Percentiles rank a stretch among this genome's conserved stretches.
These are phyloP conservation scores for Anthracocystis setariae DNA, from an alignment of 1,284 basidiomycete species.

Conservation along the genomic window DNA sequence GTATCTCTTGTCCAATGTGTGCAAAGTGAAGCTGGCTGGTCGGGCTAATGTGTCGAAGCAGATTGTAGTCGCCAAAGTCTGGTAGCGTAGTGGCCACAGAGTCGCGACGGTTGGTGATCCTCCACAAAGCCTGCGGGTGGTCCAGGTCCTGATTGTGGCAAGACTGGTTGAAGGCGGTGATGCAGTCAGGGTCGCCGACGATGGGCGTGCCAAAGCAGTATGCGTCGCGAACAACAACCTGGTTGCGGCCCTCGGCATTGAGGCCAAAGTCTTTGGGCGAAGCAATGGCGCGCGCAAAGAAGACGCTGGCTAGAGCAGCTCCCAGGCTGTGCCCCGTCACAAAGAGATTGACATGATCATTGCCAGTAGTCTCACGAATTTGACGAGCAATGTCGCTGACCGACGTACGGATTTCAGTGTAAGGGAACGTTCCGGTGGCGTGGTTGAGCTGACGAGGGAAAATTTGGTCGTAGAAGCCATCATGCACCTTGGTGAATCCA, in stretches of 20 bases:
- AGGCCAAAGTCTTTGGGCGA: slow-evolving; percentile 45
- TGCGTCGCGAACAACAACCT: slow-evolving; percentile 41
- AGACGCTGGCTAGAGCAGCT: slow-evolving; percentile 37
- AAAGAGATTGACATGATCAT: slow-evolving; percentile 43
- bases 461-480: slow-evolving; percentile 50
- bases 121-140: slow-evolving; percentile 39
- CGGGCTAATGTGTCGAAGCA: slow-evolving; percentile 33
- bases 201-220: slow-evolving; percentile 52
- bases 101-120: slow-evolving; percentile 45
- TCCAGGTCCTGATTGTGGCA: slow-evolving; percentile 32
- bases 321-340: slow-evolving; percentile 48
- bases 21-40: slow-evolving; percentile 52
- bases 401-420: slow-evolving; percentile 34
- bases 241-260: slow-evolving; percentile 25
- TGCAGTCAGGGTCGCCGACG: slow-evolving; percentile 46
- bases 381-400: slow-evolving; percentile 33
- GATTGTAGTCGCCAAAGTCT: slow-evolving; percentile 40
- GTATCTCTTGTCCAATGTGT: slow-evolving; percentile 48
- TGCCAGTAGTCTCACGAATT: slow-evolving; percentile 19
- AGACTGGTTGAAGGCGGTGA: slow-evolving; percentile 40
- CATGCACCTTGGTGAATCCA: slow-evolving; percentile 42
- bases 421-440: slow-evolving; percentile 33
- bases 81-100: slow-evolving; percentile 48
- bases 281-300: slow-evolving; percentile 39
- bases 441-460: slow-evolving; percentile 41